Evolutionary conservation across 106 monocot species (phyloP).

Genomic region (Dendrobium officinale): DNA sequence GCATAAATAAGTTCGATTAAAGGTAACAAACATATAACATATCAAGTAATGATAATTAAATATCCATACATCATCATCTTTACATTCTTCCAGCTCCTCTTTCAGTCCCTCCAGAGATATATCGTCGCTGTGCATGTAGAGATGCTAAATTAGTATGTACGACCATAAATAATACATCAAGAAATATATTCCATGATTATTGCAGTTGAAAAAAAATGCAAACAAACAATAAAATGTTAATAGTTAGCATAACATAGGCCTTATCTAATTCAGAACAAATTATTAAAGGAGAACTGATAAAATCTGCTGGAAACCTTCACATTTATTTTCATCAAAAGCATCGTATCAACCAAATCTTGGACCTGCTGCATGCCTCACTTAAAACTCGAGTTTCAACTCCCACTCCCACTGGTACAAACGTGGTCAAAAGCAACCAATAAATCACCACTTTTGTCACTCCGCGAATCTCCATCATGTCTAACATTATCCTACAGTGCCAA

Average conservation of each 20-base stretch:
- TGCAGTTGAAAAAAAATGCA: not conserved
- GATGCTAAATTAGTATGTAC: not conserved
- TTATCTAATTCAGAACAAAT: not conserved
- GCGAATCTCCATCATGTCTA: too few relatives aligned
- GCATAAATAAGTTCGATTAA: not conserved
- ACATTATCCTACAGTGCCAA: too few relatives aligned
- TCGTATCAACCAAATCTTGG: not conserved
- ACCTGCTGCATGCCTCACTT: too few relatives aligned
- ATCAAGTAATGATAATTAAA: not conserved
- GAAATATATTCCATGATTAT: not conserved
- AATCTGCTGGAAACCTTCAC: not conserved
- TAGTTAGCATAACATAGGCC: not conserved
- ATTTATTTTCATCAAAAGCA: not conserved
- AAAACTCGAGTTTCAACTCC: too few relatives aligned
- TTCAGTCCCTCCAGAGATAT: conserved; percentile 64
- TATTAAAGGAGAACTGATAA: not conserved
- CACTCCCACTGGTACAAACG: too few relatives aligned
- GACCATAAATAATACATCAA: not conserved
- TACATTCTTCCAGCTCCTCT: conserved; percentile 80
- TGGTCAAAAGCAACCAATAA: too few relatives aligned
- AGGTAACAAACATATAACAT: not conserved
- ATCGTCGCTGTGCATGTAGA: conserved; percentile 44
- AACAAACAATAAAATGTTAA: not conserved
- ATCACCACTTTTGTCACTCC: too few relatives aligned
- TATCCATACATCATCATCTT: conserved; percentile 50